Evolutionary conservation across 331 rosid genomes (phyloP).

Genomic region (Pyrus hybrid): DNA sequence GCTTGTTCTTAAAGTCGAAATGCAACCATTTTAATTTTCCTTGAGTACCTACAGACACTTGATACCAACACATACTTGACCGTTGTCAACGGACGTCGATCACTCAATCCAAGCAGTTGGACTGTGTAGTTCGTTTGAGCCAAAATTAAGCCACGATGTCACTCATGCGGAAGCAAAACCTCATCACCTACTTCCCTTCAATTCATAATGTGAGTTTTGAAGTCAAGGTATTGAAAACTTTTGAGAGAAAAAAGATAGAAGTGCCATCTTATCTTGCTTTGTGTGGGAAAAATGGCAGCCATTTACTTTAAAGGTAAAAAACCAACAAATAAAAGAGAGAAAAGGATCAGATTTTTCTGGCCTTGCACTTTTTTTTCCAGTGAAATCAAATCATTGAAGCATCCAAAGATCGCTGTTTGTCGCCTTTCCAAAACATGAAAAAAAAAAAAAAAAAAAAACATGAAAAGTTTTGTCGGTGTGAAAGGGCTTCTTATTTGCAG

Average conservation of each 20-base stretch:
- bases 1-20: not conserved
- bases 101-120: not conserved
- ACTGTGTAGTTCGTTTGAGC: not conserved
- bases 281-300: not conserved
- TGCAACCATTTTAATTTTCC: not conserved
- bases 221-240: not conserved
- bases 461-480: conserved; percentile 9
- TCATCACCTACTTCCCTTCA: not conserved
- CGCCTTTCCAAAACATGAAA: not conserved
- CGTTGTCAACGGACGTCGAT: not conserved
- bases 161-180: not conserved
- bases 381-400: conserved; percentile 11
- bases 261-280: not conserved
- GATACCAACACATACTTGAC: not conserved
- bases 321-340: not conserved
- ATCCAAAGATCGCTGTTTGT: conserved; percentile 11
- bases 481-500: not conserved
- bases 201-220: not conserved
- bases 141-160: not conserved
- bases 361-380: not conserved
- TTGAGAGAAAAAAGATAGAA: not conserved
- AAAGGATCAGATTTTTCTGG: not conserved
- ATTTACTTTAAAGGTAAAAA: not conserved
- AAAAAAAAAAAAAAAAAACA: no score
- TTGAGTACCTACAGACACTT: not conserved